These are phyloP conservation scores for Penicillium waksmanii DNA, from an alignment of 495 filamentous ascomycete species.

Conservation along the genomic window DNA sequence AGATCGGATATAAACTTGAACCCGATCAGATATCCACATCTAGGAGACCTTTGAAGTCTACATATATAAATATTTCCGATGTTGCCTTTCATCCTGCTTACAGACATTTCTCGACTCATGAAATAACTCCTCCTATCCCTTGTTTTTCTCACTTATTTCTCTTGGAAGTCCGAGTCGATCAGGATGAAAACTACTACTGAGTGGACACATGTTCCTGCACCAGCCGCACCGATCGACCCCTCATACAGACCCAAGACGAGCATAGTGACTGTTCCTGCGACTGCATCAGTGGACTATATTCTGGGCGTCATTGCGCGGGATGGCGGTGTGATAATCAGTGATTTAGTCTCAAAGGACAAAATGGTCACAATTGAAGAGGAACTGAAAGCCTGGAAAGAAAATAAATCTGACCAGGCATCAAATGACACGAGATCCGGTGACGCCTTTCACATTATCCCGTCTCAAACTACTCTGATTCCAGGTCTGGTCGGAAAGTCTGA, in stretches of 20 bases:
- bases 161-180: neutral
- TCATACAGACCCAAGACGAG: neutral
- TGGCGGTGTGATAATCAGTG: neutral
- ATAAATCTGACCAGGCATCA: neutral
- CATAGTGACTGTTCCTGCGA: slow-evolving; percentile 1
- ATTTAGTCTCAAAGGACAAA: neutral
- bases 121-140: no score
- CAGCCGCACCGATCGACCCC: neutral
- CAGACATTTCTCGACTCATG: no score
- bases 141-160: no score
- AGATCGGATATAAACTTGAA: neutral
- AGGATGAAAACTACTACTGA: neutral
- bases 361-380: neutral
- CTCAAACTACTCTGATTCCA: neutral
- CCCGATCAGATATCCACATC: neutral
- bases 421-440: neutral
- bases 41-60: neutral
- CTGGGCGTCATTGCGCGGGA: neutral
- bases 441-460: neutral
- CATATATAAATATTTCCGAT: no score
- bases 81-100: no score
- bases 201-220: neutral
- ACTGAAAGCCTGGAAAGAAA: neutral
- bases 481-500: neutral
- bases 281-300: neutral